Evolutionary conservation across 2,329 filamentous ascomycete species (phyloP), one percentile per base, ranked within the genome.

Genomic region (Botryotinia globosa): DNA sequence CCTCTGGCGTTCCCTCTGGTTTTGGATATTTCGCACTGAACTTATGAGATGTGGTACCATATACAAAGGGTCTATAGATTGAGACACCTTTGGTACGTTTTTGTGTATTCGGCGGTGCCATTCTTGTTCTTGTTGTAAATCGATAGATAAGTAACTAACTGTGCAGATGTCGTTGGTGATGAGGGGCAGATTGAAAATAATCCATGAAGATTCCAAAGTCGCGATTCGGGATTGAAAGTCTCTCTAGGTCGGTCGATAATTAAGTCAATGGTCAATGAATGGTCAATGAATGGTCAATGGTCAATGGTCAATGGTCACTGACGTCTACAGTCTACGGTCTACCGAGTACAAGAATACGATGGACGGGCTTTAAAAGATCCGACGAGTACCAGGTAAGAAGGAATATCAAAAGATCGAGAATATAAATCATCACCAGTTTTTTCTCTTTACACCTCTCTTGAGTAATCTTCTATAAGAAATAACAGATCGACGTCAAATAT

Each of bases 11-110:
- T 80, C 90, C 88, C 34, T 90, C 85, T 3, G 94, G 93, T 79
- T 92, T 91, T 71, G 93, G 93, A 77, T 91, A 89, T 75, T 88
- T 87, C 69, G 93, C 91, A 81, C 93, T 91, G 83, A 94, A 94
- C 59, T 90, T 91, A 64, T 88, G 86, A 32, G 95, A 94, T 74
- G 96, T 93, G 74, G 90, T 93, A 81, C 93, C 93, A 82, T 92
- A 93, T 76, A 94, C 84, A 80, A 91, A 91, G 44, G 89, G 89
- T 20, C 89, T 87, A 77, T 84, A 87, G 74, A 91, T 84, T 83
- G 93, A 87, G 68, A 87, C 85, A 79, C 89, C 87, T 80, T 91
- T 91, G 77, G 89, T 86, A 80, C 89, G 89, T 81, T 90, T 90
- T 73, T 87, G 83, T 20, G 73, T 84, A 76, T 86, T 86, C 20